A percentile compares a stretch with the other conserved stretches of the same genome.
Conservation (phyloP, 2,329 filamentous ascomycete genomes). For the Bipolaris bicolor region DNA sequence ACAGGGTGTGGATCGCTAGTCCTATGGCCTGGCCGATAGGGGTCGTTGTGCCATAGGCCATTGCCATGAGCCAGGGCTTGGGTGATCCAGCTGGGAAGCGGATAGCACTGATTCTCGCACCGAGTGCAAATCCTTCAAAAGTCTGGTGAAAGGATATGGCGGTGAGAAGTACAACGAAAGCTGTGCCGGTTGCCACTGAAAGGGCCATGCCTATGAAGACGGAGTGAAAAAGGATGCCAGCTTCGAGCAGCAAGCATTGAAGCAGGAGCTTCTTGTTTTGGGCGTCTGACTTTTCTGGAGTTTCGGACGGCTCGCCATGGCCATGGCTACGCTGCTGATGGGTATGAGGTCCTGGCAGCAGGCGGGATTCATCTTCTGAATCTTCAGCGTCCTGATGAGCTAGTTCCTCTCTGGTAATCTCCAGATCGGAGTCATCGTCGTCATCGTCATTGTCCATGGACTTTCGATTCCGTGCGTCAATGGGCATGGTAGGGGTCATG, state of each 20-base stretch:
- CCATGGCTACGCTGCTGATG: constrained; percentile 26
- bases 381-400: constrained; percentile 32
- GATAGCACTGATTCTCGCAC: constrained; percentile 72
- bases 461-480: constrained; percentile 11
- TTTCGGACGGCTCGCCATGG: constrained; percentile 21
- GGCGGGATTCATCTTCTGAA: constrained; percentile 41
- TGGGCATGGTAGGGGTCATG: constrained; percentile 23
- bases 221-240: constrained; percentile 79
- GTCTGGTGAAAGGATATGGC: constrained; percentile 76
- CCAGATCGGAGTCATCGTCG: constrained; percentile 44
- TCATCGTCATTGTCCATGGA: constrained; percentile 29
- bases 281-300: constrained; percentile 46
- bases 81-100: constrained; percentile 72
- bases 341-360: constrained; percentile 33
- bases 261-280: constrained; percentile 68
- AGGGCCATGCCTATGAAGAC: constrained; percentile 78
- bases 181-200: constrained; percentile 68
- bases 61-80: constrained; percentile 74
- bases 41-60: constrained; percentile 66
- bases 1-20: constrained; percentile 57
- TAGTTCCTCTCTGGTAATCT: constrained; percentile 46
- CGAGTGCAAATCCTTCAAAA: constrained; percentile 72
- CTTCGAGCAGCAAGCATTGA: constrained; percentile 76
- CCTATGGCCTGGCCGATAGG: constrained; percentile 59
- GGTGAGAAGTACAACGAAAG: constrained; percentile 69